These are phyloP conservation scores for Macrolepiota albuminosa DNA, from an alignment of 768 basidiomycete species.

Conservation along the genomic window DNA sequence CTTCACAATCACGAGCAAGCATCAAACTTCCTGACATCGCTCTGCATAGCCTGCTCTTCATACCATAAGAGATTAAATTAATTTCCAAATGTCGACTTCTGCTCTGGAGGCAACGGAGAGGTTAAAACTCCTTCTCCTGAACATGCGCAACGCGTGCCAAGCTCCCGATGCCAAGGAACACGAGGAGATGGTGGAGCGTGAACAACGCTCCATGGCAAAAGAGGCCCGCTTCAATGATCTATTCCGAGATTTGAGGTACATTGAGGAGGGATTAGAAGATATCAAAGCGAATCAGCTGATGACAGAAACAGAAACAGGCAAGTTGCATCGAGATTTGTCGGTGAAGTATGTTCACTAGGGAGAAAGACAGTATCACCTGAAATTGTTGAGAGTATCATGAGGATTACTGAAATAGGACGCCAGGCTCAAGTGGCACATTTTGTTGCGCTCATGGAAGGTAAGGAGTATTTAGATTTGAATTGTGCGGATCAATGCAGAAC, in stretches of 20 bases:
- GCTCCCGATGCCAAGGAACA: constrained; percentile 6
- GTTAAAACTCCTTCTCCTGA: constrained; percentile 7
- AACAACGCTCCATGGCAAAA: constrained; percentile 10
- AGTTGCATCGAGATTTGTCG: constrained; percentile 3
- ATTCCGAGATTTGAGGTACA: constrained; percentile 8
- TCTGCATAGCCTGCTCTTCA: background rate
- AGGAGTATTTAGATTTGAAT: background rate
- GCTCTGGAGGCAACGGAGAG: constrained; percentile 5
- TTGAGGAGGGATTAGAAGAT: constrained; percentile 2
- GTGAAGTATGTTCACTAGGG: background rate
- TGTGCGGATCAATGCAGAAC: constrained; percentile 1
- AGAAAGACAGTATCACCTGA: constrained; percentile 3
- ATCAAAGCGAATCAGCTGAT: constrained; percentile 4
- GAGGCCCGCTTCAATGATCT: constrained; percentile 7
- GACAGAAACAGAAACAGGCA: constrained; percentile 2
- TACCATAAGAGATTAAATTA: background rate
- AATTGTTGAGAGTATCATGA: constrained; percentile 8
- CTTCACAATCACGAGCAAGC: background rate
- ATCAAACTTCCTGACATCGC: background rate
- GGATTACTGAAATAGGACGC: constrained; percentile 8
- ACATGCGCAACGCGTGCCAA: constrained; percentile 3
- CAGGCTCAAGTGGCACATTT: constrained; percentile 9
- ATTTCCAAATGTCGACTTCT: constrained; percentile 6
- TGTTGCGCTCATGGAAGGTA: constrained; percentile 11
- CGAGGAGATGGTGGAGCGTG: constrained; percentile 8